Percentiles rank a stretch among this genome's conserved stretches.
These are phyloP conservation scores for Cubamyces sp. DNA, from an alignment of 768 basidiomycete species.

Conservation along the genomic window DNA sequence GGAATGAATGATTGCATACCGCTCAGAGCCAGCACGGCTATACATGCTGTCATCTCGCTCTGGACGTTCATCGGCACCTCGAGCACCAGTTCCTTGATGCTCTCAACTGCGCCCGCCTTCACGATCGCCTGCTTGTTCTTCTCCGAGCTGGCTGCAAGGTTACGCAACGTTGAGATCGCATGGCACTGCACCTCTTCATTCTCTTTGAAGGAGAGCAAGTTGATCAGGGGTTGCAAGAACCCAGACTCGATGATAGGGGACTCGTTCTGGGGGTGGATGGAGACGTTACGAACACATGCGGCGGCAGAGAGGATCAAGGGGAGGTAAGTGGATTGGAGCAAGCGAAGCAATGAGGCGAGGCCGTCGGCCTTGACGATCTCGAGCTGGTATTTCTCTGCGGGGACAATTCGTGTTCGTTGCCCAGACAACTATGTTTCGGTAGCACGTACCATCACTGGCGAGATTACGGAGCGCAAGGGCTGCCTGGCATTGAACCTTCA, in stretches of 20 bases:
- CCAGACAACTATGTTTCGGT: background rate
- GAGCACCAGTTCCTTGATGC: conserved; percentile 95
- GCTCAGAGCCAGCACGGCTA: conserved; percentile 93
- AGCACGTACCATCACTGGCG: conserved; percentile 85
- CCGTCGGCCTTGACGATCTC: conserved; percentile 98
- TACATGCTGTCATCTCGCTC: conserved; percentile 99
- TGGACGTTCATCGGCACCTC: conserved; percentile 96
- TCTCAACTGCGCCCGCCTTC: conserved; percentile 94
- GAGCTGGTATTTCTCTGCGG: conserved; percentile 95
- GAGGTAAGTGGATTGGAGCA: conserved; percentile 95
- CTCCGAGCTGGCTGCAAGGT: conserved; percentile 95
- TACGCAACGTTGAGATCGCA: conserved; percentile 95
- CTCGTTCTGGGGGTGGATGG: conserved; percentile 98
- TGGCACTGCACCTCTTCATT: conserved; percentile 99
- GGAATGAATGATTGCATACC: conserved; percentile 48
- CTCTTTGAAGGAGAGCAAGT: conserved; percentile 96
- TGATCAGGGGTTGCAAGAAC: conserved; percentile 94
- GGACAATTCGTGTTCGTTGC: background rate
- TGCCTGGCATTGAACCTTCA: conserved; percentile 99
- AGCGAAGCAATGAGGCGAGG: conserved; percentile 86
- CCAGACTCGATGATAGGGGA: conserved; percentile 99
- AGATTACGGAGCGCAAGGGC: conserved; percentile 95
- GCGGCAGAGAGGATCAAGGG: conserved; percentile 98
- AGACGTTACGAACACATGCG: conserved; percentile 98
- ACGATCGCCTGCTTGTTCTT: conserved; percentile 99